A percentile compares a stretch with the other conserved stretches of the same genome.
These are phyloP conservation scores for Albophoma yamanashiensis DNA, from an alignment of 2,329 filamentous ascomycete genomes.

Conservation along the genomic window DNA sequence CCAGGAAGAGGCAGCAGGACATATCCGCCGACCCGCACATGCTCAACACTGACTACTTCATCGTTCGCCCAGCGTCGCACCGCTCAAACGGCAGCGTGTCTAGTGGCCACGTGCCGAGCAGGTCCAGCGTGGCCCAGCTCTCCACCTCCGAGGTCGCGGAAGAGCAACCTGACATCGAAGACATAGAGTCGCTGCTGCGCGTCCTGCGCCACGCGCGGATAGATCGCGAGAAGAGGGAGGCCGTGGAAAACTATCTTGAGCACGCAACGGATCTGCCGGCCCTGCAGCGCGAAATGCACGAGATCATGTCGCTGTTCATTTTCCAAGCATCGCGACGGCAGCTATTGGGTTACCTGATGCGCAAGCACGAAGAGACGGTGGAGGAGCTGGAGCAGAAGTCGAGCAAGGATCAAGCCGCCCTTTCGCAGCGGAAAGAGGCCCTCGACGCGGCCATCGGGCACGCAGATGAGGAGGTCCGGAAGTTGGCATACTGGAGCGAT, in stretches of 20 bases:
- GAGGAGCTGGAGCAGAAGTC: slow-evolving; percentile 26
- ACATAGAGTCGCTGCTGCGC: slow-evolving; percentile 58
- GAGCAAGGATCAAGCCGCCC: slow-evolving; percentile 16
- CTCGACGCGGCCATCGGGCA: slow-evolving; percentile 65
- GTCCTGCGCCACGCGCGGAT: slow-evolving; percentile 62
- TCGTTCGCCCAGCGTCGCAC: slow-evolving; percentile 48
- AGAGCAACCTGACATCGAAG: slow-evolving; percentile 46
- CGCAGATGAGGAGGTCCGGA: slow-evolving; percentile 70
- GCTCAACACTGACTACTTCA: slow-evolving; percentile 71
- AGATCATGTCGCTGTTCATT: slow-evolving; percentile 77
- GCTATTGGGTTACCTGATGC: slow-evolving; percentile 59
- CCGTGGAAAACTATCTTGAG: slow-evolving; percentile 70
- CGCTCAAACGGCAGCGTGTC: slow-evolving; percentile 21
- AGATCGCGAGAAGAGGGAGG: slow-evolving; percentile 84
- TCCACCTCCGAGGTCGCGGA: slow-evolving; percentile 32
- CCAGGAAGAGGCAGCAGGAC: slow-evolving; percentile 43
- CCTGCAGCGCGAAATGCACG: slow-evolving; percentile 66
- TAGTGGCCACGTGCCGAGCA: slow-evolving; percentile 21
- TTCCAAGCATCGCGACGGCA: slow-evolving; percentile 81
- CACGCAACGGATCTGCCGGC: slow-evolving; percentile 68
- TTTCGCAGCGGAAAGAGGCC: slow-evolving; percentile 45
- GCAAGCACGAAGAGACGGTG: slow-evolving; percentile 37
- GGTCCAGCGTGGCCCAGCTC: slow-evolving; percentile 23
- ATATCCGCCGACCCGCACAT: slow-evolving; percentile 47
- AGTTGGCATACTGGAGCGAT: slow-evolving; percentile 82